phyloP scores from a whole-genome alignment of 805 yeast genomes.

The Saturnispora zaruensis region DNA sequence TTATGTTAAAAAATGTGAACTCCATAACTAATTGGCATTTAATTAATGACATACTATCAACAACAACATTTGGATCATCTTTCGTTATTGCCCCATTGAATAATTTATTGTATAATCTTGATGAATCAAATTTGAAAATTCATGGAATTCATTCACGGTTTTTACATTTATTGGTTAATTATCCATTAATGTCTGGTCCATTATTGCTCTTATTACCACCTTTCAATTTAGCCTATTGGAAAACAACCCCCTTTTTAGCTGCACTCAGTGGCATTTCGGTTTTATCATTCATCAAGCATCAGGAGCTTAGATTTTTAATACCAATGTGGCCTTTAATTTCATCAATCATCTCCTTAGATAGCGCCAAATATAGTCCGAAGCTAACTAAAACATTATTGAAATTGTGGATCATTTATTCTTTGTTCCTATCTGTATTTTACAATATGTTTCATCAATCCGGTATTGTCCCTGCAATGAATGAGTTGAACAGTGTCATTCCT shows the following conservation, averaged over 20 bases:
- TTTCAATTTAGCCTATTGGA: constrained; percentile 33
- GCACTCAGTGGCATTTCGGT: constrained; percentile 51
- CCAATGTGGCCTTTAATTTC: constrained; percentile 71
- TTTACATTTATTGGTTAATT: constrained; percentile 64
- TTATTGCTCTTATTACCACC: constrained; percentile 39
- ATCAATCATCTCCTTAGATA: constrained; percentile 34
- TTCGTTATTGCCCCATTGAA: constrained; percentile 66
- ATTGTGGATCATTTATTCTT: constrained; percentile 60
- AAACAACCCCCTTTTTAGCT: constrained; percentile 50
- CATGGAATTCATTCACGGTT: constrained; percentile 83
- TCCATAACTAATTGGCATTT: not conserved
- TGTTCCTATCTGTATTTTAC: constrained; percentile 50
- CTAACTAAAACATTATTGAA: constrained; percentile 23
- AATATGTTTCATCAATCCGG: constrained; percentile 91
- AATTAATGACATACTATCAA: not conserved
- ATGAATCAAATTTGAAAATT: constrained; percentile 43
- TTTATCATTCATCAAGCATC: constrained; percentile 78
- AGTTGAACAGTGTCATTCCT: constrained; percentile 22
- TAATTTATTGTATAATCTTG: constrained; percentile 65
- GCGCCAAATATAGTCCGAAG: constrained; percentile 1
- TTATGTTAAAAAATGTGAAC: not conserved
- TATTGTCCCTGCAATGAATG: constrained; percentile 54
- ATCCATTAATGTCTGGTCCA: constrained; percentile 83
- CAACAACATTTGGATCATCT: not conserved
- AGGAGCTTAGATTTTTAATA: constrained; percentile 78